Evolutionary conservation across 805 yeast genomes (phyloP), one percentile per base, ranked within the genome.

Genomic region (Kurtzmaniella fragi): DNA sequence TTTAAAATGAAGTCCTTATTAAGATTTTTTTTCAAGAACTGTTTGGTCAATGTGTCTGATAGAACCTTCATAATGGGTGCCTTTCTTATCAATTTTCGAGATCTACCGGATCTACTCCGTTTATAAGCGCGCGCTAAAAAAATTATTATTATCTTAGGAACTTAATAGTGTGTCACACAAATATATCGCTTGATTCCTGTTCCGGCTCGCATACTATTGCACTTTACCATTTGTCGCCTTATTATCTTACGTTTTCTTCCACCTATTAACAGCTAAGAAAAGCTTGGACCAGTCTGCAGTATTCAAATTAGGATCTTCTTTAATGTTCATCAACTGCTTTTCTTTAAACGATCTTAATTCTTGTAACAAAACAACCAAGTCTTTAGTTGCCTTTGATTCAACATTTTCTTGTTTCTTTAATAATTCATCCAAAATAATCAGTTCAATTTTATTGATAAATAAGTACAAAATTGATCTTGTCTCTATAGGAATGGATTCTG

Each of bases 21-120:
- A n/a, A 74, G 45, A 1, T 44, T 31, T 4, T 41, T 39, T 17
- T 70, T 49, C 4, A 73, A 48, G 20, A 43, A 35, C 2, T 50
- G 42, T 20, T 61, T 55, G 2, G 63, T 56, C 2, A 45, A 48
- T 6, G 66, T 64, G 33, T 62, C 65, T 11, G 62, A 44, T 17
- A 62, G 40, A 6, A 61, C 49, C 40, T 54, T 59, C 67, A 61
- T 61, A 17, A 26, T 30, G 8, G 8, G 28, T n/a, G n/a, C n/a
- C n/a, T n/a, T n/a, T n/a, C n/a, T n/a, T n/a, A n/a, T 33, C 25
- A 20, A 20, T 20, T 20, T 20, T 20, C 25, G 25, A 20, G 8
- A 20, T 20, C 25, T 5, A 8, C n/a, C 8, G 25, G 25, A 20
- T 20, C 7, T 20, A 20, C 25, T 20, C 25, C 25, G 25, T 20